phyloP scores from a whole-genome alignment of 768 basidiomycete genomes.

The Nevesoporus exiguus region DNA sequence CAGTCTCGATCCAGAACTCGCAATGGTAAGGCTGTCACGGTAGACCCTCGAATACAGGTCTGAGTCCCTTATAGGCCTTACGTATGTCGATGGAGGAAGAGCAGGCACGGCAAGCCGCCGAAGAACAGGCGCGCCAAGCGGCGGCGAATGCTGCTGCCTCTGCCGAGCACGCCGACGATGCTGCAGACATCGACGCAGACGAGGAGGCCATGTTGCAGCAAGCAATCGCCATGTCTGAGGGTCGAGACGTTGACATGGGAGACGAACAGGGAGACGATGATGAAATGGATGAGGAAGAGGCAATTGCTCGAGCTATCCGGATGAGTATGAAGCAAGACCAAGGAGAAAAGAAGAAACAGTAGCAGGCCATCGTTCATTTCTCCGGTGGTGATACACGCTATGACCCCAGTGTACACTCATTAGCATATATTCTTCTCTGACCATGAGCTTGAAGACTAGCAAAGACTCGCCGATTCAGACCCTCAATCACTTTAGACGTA shows the following conservation, averaged over 20 bases:
- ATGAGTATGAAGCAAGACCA: conserved; percentile 84
- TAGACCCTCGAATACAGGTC: background rate
- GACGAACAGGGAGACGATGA: conserved; percentile 58
- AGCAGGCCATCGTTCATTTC: conserved; percentile 1
- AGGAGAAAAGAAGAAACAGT: conserved; percentile 39
- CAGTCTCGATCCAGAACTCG: conserved; percentile 91
- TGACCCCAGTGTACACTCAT: conserved; percentile 1
- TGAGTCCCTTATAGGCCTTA: conserved; percentile 59
- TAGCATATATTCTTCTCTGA: conserved; percentile 3
- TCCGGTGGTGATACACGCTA: background rate
- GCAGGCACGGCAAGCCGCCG: conserved; percentile 65
- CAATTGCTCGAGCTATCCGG: conserved; percentile 85
- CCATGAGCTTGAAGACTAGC: background rate
- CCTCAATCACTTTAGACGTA: background rate
- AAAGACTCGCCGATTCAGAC: background rate
- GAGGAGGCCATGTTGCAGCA: conserved; percentile 75
- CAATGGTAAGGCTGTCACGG: conserved; percentile 63
- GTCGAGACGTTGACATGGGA: conserved; percentile 50
- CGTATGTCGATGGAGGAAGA: conserved; percentile 98
- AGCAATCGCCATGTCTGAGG: conserved; percentile 74
- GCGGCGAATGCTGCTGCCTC: conserved; percentile 22
- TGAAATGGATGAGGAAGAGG: conserved; percentile 80
- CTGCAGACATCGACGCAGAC: conserved; percentile 58
- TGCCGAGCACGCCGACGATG: conserved; percentile 22
- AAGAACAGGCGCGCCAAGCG: conserved; percentile 36